Evolutionary conservation across 139 green algal genomes (phyloP), one percentile per base, ranked within the genome.

Genomic region (Chlorella sp.): DNA sequence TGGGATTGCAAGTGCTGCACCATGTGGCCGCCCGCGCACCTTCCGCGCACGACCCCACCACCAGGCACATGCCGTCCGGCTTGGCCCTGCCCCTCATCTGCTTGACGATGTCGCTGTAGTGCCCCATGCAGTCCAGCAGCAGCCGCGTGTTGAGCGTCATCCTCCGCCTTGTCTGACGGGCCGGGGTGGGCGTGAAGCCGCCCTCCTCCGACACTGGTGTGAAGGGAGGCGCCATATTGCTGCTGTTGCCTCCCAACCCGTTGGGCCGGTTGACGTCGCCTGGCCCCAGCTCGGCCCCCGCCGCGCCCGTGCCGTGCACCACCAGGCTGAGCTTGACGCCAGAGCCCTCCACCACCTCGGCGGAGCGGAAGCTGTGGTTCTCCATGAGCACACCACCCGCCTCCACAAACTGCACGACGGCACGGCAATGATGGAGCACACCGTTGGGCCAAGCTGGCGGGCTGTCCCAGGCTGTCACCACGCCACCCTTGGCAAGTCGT

Each of bases 121-220:
- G 86, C 31, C 93, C 93, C 93, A 97, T 97, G 83, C 87, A 94
- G 77, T 98, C 93, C 26, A 98, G 42, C 55, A 97, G 75, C 67
- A 98, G 83, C 0, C 89, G 81, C 4, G 77, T 78, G 22, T 35
- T 76, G 4, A 94, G 65, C 73, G 10, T 17, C 42, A 55, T 10
- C 42, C 17, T 55, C 10, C 42, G 42, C 67, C 32, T 35, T 34
- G 33, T 35, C 24, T 32, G 27, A 2, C 61, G 61, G 3, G 61
- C 29, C 29, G 61, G 61, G 61, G 27, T 67, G 23, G 23, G 61
- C 23, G 61, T 67, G 42, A 55, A 10, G 17, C 42, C 42, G 42
- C 10, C 29, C 27, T 26, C 27, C 2, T 69, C 63, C n/a, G n/a
- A n/a, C 22, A 27, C 23, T 50, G 63, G 63, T 2, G 63, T 69